These are phyloP conservation scores for Kondoa malvinella DNA, from an alignment of 768 basidiomycete genomes.

Conservation along the genomic window DNA sequence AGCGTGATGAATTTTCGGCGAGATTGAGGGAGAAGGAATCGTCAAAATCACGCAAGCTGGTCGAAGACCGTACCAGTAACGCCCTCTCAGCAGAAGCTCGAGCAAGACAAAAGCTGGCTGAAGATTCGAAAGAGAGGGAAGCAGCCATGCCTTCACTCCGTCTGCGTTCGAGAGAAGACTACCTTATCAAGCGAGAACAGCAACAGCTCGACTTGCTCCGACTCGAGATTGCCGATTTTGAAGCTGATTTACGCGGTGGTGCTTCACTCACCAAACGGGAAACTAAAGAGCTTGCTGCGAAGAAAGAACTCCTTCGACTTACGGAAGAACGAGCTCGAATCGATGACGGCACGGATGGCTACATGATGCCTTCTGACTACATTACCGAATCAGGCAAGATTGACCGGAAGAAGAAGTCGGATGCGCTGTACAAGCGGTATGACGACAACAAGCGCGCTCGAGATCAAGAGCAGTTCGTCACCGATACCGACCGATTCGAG, in stretches of 20 bases:
- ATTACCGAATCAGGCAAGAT: slow-evolving; percentile 97
- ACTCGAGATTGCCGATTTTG: slow-evolving; percentile 85
- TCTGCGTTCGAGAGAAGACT: slow-evolving; percentile 79
- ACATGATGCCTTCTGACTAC: slow-evolving; percentile 92
- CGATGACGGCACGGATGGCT: slow-evolving; percentile 89
- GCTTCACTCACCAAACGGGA: slow-evolving; percentile 82
- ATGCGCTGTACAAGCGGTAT: slow-evolving; percentile 80
- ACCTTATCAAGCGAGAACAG: slow-evolving; percentile 85
- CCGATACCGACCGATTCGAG: slow-evolving; percentile 88
- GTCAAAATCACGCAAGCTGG: slow-evolving; percentile 57
- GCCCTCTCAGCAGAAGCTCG: slow-evolving; percentile 64
- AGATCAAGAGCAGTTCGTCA: slow-evolving; percentile 71
- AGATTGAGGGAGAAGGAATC: slow-evolving; percentile 66
- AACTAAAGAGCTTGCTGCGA: slow-evolving; percentile 58
- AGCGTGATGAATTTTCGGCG: slow-evolving; percentile 84
- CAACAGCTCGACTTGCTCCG: slow-evolving; percentile 87
- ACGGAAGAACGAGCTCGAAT: slow-evolving; percentile 90
- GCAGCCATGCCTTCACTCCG: slow-evolving; percentile 56
- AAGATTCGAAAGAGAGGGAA: slow-evolving; percentile 44
- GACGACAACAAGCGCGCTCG: slow-evolving; percentile 44
- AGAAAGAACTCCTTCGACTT: slow-evolving; percentile 76
- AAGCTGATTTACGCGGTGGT: slow-evolving; percentile 60
- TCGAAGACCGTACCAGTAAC: slow-evolving; percentile 79
- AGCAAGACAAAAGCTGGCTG: slow-evolving; percentile 59
- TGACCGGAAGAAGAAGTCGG: slow-evolving; percentile 87